phyloP scores from a whole-genome alignment of 2,329 filamentous ascomycete species.

The Sporothrix protearum region DNA sequence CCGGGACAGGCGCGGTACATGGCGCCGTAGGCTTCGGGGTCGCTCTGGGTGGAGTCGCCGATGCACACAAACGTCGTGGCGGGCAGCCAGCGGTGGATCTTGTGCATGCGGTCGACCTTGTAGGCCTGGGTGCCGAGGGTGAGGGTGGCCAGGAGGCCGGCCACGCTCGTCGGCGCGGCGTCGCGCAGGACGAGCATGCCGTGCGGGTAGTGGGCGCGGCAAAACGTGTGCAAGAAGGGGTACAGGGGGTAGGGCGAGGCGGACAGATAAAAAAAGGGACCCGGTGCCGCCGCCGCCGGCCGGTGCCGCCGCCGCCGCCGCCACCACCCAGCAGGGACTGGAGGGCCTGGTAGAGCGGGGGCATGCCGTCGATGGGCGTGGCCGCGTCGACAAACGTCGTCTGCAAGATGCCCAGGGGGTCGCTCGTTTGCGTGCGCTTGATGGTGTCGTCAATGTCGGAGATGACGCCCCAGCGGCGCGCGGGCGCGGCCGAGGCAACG shows the following conservation, averaged over 20 bases:
- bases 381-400: slow-evolving; percentile 80
- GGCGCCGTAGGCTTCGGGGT: slow-evolving; percentile 61
- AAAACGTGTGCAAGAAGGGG: slow-evolving; percentile 75
- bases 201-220: slow-evolving; percentile 64
- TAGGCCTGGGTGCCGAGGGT: slow-evolving; percentile 80
- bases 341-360: slow-evolving; percentile 71
- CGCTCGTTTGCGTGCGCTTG: slow-evolving; percentile 80
- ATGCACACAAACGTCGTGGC: slow-evolving; percentile 75
- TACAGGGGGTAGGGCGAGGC: slow-evolving; percentile 95
- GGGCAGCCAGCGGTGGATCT: slow-evolving; percentile 76
- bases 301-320: too few species aligned
- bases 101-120: slow-evolving; percentile 75
- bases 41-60: slow-evolving; percentile 86
- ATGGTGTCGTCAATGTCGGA: slow-evolving; percentile 95
- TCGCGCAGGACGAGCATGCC: slow-evolving; percentile 84
- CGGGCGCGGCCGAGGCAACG: too few species aligned
- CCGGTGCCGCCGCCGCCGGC: too few species aligned
- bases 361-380: slow-evolving; percentile 72
- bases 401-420: slow-evolving; percentile 73
- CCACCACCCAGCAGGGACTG: slow-evolving; percentile 44
- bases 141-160: slow-evolving; percentile 72
- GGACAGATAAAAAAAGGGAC: slow-evolving; percentile 91
- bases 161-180: slow-evolving; percentile 78
- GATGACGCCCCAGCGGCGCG: slow-evolving; percentile 83
- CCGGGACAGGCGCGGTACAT: slow-evolving; percentile 62